phyloP scores from a whole-genome alignment of 495 filamentous ascomycete genomes.

The Tuber borchii region DNA sequence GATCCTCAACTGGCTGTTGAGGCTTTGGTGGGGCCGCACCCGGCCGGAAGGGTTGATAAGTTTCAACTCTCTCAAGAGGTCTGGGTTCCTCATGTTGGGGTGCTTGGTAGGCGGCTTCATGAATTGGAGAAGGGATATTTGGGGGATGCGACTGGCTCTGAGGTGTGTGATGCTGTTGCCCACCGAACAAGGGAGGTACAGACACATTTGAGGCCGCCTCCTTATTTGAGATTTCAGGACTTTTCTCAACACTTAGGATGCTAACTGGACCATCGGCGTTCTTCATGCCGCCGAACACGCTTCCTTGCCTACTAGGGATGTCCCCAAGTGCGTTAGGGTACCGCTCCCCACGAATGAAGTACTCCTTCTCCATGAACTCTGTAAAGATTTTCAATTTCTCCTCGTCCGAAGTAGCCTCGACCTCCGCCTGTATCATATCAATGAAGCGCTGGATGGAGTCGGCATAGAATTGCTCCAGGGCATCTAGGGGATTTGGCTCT shows the following conservation, averaged over 20 bases:
- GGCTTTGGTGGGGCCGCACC: neutral
- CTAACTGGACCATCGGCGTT: neutral
- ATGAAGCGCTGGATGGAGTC: slow-evolving; percentile 40
- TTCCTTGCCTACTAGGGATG: slow-evolving; percentile 32
- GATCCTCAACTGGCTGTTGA: slow-evolving; percentile 3
- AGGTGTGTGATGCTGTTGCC: neutral
- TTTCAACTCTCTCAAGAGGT: slow-evolving; percentile 6
- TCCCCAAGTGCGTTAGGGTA: slow-evolving; percentile 38
- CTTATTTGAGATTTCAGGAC: neutral
- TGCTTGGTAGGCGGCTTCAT: slow-evolving; percentile 2
- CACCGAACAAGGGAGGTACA: neutral
- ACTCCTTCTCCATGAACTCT: slow-evolving; percentile 41
- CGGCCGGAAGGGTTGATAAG: slow-evolving; percentile 28
- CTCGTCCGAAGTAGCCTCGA: slow-evolving; percentile 33
- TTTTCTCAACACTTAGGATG: neutral
- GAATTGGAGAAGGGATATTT: neutral
- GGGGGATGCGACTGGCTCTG: neutral
- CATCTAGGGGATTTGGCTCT: slow-evolving; percentile 24
- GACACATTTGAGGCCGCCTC: neutral
- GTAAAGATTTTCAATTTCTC: slow-evolving; percentile 39
- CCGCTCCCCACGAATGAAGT: slow-evolving; percentile 36
- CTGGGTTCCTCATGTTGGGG: slow-evolving; percentile 1
- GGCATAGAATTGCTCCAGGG: slow-evolving; percentile 34
- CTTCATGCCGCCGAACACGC: slow-evolving; percentile 17
- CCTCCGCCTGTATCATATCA: slow-evolving; percentile 38